A percentile compares a stretch with the other conserved stretches of the same genome.
phyloP scores from a whole-genome alignment of 2,329 filamentous ascomycete genomes.

The Escovopsis sp. region DNA sequence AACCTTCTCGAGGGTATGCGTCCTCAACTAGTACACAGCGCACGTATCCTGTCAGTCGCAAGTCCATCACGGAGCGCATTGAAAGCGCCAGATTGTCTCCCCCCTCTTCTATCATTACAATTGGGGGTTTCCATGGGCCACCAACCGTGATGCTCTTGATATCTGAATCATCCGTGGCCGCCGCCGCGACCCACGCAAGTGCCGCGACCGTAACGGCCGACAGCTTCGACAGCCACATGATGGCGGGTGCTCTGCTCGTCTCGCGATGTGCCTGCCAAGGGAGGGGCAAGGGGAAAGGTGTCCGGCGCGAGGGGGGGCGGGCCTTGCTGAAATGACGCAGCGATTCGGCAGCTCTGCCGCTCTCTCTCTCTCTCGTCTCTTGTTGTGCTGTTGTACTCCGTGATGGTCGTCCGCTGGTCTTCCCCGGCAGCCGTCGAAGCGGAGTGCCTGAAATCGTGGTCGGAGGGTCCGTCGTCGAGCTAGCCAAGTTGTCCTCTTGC shows the following conservation, averaged over 20 bases:
- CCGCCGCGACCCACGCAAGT: slow-evolving; percentile 33
- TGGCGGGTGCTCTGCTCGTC: slow-evolving; percentile 8
- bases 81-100: no score
- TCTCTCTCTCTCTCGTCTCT: no score
- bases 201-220: slow-evolving; percentile 35
- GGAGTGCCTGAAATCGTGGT: no score
- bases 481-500: slow-evolving; percentile 13
- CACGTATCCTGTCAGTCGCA: slow-evolving; percentile 1
- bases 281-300: no score
- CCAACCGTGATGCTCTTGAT: slow-evolving; percentile 38
- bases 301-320: no score
- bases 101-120: no score
- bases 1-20: slow-evolving; percentile 71
- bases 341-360: no score
- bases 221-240: slow-evolving; percentile 34
- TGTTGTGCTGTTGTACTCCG: no score
- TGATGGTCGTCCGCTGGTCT: no score
- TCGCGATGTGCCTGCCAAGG: no score
- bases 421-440: no score
- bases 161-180: slow-evolving; percentile 30
- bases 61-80: neutral
- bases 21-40: slow-evolving; percentile 49
- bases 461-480: neutral
- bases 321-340: no score
- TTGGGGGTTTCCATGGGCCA: slow-evolving; percentile 2